Base-by-base conservation (phyloP, 2,329 filamentous ascomycete genomes). In the Nemania serpens region DNA sequence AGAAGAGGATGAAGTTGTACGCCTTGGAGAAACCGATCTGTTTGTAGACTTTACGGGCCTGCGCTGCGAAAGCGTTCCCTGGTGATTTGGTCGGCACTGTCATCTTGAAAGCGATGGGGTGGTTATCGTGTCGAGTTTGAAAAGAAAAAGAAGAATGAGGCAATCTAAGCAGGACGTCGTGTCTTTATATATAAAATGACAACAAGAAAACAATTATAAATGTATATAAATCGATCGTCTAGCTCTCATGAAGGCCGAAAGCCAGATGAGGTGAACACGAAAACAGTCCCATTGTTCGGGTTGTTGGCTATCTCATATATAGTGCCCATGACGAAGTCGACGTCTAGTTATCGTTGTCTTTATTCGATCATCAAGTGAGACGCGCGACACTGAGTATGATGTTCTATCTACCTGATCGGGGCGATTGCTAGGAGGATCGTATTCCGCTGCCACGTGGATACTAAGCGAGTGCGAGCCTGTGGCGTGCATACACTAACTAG, bases 1-100 rank as follows among this genome's bases (percentile, higher is more conserved):
- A 72, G 71, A 79, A 88, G 2, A 88, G 75, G 39, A 75, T 64
- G 65, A 87, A 85, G 70, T 85, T 87, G 76, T 86, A 86, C 37
- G 76, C 77, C 67, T 82, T 83, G 2, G 74, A 71, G 74, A 88
- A 88, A 50, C 85, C 85, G 25, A 86, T 59, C 2, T 77, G 73
- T 45, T 75, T 73, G 68, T 81, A 82, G 17, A 82, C 48, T 50
- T 74, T 77, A 29, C 72, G 66, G 22, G 64, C 63, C n/a, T 37
- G 22, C 15, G 64, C 61, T 17, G 65, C 66, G 39, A 67, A 63
- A 33, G 55, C 51, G 13, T 59, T 66, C 4, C 37, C 34, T 1
- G 53, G 58, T 9, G 49, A 58, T 17, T 12, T 46, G 13, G 11
- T 33, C 1, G 61, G 50, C n/a, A 12, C 25, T 12, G 17, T 55